phyloP scores from a whole-genome alignment of 202 grass and related monocot species.

The Eragrostis tef region DNA sequence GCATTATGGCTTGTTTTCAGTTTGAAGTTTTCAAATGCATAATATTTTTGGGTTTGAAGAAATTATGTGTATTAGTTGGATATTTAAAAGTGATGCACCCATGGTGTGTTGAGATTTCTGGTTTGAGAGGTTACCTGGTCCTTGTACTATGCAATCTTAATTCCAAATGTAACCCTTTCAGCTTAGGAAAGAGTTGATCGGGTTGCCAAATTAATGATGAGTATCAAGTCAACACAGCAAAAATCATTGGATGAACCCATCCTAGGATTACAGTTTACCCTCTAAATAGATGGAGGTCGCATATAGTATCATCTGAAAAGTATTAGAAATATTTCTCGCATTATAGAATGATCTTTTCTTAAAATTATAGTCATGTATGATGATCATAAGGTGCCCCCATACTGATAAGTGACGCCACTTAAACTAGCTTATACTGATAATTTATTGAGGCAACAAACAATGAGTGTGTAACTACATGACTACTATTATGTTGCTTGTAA shows the following conservation, averaged over 20 bases:
- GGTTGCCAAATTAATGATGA: not conserved
- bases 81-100: not conserved
- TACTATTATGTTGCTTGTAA: constrained; percentile 20
- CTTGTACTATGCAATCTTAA: constrained; percentile 18
- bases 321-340: not conserved
- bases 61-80: not conserved
- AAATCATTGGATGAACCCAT: not conserved
- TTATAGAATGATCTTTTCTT: not conserved
- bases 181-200: not conserved
- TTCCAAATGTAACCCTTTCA: constrained; percentile 9
- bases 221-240: not conserved
- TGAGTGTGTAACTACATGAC: not conserved
- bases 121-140: not conserved
- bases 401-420: not conserved
- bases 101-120: not conserved
- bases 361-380: not conserved
- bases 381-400: not conserved
- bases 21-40: not conserved
- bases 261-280: not conserved
- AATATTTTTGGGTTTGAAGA: not conserved
- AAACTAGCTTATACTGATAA: not conserved
- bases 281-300: not conserved
- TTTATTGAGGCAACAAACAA: not conserved
- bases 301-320: not conserved
- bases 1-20: not conserved